Evolutionary conservation across 768 basidiomycete species (phyloP), one percentile per base, ranked within the genome.

Genomic region (Boletus edulis): DNA sequence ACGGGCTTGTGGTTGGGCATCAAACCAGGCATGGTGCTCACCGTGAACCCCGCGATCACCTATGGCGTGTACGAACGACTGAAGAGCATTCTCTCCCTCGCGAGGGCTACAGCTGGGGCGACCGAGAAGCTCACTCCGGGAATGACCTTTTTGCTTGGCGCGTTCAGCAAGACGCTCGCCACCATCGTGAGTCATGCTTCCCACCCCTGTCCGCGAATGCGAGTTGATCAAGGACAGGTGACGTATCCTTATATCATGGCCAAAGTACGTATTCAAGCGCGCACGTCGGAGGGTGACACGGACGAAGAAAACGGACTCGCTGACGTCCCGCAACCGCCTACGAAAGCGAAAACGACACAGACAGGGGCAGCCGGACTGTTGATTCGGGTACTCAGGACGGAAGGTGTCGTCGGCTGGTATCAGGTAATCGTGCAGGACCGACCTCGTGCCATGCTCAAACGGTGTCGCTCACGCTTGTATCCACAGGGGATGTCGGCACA

Each of bases 171-270:
- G 77, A 94, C 91, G 5, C 80, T 99, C 49, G 97, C 97, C 11
- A 99, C 97, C 3, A 77, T 99, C 35, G 97, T 96, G 71, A 54
- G 89, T 51, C 32, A 4, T 46, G 46, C 13, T 4, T 9, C 17
- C 22, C 18, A 20, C 31, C 17, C 8, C 35, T 9, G 22, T 29
- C 10, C 13, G 31, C 15, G 13, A 9, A 3, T 2, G 27, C 13
- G 39, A 17, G 42, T 41, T 41, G 43, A 59, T 15, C 15, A 51
- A 18, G 17, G 46, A 20, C 61, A 94, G 94, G 91, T 94, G 29
- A 96, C 93, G 3, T 96, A 95, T 67, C 94, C 93, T 1, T 94
- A 95, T 67, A 94, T 94, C 61, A 93, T 94, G 90, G 91, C 91
- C 45, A 98, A 98, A 78, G 93, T 98, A 32, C 83, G 95, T 49